A percentile compares a stretch with the other conserved stretches of the same genome.
These are phyloP conservation scores for Tylopilus subfusipes DNA, from an alignment of 768 basidiomycete genomes.

Conservation along the genomic window DNA sequence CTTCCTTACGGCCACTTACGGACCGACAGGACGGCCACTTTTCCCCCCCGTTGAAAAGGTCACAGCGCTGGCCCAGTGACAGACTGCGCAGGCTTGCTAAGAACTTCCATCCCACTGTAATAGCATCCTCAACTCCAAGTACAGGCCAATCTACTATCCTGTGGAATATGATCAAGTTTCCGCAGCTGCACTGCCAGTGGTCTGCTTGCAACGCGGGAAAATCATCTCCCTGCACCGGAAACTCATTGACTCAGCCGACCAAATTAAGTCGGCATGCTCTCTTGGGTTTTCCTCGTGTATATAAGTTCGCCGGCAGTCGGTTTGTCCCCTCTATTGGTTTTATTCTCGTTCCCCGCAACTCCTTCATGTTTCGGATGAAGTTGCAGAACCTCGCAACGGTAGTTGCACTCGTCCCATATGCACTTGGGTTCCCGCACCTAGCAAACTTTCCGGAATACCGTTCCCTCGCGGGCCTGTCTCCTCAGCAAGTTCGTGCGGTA, in stretches of 20 bases:
- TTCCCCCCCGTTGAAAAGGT: neutral
- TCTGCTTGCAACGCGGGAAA: neutral
- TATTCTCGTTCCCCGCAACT: too few species aligned
- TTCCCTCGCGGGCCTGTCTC: conserved; percentile 19
- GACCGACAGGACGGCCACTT: neutral
- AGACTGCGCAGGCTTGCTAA: neutral
- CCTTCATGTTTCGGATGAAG: neutral
- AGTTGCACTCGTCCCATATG: neutral
- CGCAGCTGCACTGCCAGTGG: neutral
- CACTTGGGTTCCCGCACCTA: conserved; percentile 7
- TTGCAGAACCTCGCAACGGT: neutral
- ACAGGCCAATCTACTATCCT: neutral
- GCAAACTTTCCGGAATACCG: conserved; percentile 16
- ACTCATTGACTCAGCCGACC: neutral
- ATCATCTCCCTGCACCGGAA: neutral
- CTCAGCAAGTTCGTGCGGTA: conserved; percentile 13
- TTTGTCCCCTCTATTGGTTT: neutral
- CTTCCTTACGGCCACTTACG: neutral
- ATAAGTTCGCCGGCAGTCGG: neutral
- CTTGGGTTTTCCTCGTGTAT: neutral
- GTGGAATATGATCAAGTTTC: neutral
- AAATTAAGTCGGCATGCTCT: neutral
- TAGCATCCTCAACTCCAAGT: neutral
- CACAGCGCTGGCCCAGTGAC: neutral
- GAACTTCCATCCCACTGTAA: neutral